phyloP scores from a whole-genome alignment of 805 yeast genomes.

The Candida berthetii region DNA sequence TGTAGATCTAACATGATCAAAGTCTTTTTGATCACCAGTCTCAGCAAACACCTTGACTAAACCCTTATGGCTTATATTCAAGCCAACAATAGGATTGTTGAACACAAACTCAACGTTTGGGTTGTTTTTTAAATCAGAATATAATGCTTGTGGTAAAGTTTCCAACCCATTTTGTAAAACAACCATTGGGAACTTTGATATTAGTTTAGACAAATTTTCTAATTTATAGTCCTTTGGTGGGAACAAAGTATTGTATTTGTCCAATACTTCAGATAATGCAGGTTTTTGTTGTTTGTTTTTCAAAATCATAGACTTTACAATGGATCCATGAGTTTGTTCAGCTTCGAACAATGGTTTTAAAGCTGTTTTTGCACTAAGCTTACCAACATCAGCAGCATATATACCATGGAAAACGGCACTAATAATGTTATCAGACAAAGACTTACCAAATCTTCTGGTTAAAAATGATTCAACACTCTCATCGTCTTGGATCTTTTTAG shows the following conservation, averaged over 20 bases:
- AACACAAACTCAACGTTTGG: conserved; percentile 36
- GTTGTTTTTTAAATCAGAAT: conserved; percentile 26
- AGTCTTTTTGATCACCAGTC: conserved; percentile 10
- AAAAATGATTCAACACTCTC: conserved; percentile 70
- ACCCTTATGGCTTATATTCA: conserved; percentile 4
- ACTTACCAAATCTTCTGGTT: conserved; percentile 60
- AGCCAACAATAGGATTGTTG: conserved; percentile 16
- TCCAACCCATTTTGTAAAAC: conserved; percentile 52
- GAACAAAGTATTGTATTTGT: conserved; percentile 32
- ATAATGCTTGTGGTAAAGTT: conserved; percentile 39
- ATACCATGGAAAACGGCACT: conserved; percentile 88
- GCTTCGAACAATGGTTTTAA: conserved; percentile 47
- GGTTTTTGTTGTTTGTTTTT: conserved; percentile 13
- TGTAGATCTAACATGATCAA: conserved; percentile 58
- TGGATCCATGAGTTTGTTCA: conserved; percentile 56
- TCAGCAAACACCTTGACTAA: not conserved
- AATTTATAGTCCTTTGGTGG: conserved; percentile 33
- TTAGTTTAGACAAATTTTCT: conserved; percentile 22
- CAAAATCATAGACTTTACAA: conserved; percentile 39
- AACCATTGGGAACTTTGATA: conserved; percentile 58
- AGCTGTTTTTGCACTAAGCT: conserved; percentile 60
- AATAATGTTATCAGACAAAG: conserved; percentile 45
- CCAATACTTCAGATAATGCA: conserved; percentile 22
- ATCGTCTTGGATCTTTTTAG: conserved; percentile 33
- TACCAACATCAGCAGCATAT: conserved; percentile 76